A percentile compares a stretch with the other conserved stretches of the same genome.
These are phyloP conservation scores for Diaporthe helianthi DNA, from an alignment of 2,329 filamentous ascomycete species.

Conservation along the genomic window DNA sequence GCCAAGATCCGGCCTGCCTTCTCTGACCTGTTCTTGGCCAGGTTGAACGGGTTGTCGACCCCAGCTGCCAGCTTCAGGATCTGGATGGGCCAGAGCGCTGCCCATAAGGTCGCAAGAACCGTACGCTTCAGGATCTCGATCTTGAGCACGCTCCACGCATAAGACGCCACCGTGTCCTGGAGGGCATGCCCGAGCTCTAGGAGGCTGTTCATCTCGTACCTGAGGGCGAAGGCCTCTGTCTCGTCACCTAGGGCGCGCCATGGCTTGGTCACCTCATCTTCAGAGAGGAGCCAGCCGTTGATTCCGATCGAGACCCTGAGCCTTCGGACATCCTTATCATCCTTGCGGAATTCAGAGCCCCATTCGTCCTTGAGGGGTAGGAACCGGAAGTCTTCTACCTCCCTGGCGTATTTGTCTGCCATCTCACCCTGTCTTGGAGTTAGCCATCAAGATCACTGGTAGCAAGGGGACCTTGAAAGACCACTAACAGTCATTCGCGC, in stretches of 20 bases:
- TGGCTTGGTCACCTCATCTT: conserved; percentile 78
- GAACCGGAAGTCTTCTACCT: conserved; percentile 84
- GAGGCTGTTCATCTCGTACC: conserved; percentile 82
- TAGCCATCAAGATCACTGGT: neutral
- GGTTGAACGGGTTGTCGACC: conserved; percentile 82
- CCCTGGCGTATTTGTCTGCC: conserved; percentile 86
- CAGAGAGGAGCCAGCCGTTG: conserved; percentile 82
- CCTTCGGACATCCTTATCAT: conserved; percentile 51
- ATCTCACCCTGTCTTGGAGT: conserved; percentile 66
- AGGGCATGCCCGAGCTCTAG: conserved; percentile 79
- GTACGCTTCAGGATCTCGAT: conserved; percentile 77
- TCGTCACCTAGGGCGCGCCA: conserved; percentile 78
- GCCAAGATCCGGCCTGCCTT: conserved; percentile 83
- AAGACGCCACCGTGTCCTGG: conserved; percentile 72
- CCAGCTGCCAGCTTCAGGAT: conserved; percentile 71
- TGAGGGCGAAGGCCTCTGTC: conserved; percentile 82
- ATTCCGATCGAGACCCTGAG: conserved; percentile 85
- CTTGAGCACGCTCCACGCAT: conserved; percentile 78
- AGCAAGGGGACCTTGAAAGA: too few species aligned
- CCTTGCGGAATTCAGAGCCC: conserved; percentile 44
- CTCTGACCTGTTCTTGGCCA: conserved; percentile 77
- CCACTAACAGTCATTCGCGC: conserved; percentile 68
- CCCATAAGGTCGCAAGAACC: conserved; percentile 71
- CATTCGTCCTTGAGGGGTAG: conserved; percentile 69
- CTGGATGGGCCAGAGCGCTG: conserved; percentile 74